These are phyloP conservation scores for Brassica balearica DNA, from an alignment of 441 rosid genomes.

Conservation along the genomic window DNA sequence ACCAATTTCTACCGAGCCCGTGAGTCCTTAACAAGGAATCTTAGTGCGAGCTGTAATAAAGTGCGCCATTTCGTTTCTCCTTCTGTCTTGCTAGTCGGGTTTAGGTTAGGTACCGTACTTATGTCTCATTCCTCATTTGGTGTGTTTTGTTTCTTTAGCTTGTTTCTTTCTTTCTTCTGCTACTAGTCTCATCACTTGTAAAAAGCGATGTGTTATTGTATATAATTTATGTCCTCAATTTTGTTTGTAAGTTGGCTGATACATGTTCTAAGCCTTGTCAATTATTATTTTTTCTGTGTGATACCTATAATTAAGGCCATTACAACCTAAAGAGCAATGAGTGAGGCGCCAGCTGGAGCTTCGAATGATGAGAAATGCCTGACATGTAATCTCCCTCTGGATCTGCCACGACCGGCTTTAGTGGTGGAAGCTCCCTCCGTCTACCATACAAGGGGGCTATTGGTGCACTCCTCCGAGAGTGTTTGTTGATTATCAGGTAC, in stretches of 20 bases:
- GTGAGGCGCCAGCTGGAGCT: conserved; percentile 72
- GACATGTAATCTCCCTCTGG: conserved; percentile 59
- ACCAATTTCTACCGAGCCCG: background rate
- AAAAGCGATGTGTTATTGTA: background rate
- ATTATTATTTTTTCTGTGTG: background rate
- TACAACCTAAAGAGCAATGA: conserved; percentile 79
- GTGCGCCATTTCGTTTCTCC: background rate
- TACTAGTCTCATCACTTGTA: background rate
- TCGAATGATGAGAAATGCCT: conserved; percentile 62
- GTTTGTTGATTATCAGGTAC: conserved; percentile 79
- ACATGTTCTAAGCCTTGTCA: conserved; percentile 10
- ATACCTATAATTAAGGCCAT: conserved; percentile 51
- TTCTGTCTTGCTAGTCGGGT: background rate
- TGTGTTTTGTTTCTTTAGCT: background rate
- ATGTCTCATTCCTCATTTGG: background rate
- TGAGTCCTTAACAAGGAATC: background rate
- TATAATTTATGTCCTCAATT: background rate
- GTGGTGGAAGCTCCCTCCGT: conserved; percentile 76
- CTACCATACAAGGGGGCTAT: conserved; percentile 65
- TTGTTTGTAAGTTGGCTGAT: background rate
- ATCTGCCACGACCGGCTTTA: conserved; percentile 74
- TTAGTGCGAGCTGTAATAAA: background rate
- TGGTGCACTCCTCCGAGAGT: conserved; percentile 87
- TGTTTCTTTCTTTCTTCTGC: background rate
- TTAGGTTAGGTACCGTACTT: background rate